Conservation (phyloP, 345 rosid species). For the Bruguiera gymnorhiza region DNA sequence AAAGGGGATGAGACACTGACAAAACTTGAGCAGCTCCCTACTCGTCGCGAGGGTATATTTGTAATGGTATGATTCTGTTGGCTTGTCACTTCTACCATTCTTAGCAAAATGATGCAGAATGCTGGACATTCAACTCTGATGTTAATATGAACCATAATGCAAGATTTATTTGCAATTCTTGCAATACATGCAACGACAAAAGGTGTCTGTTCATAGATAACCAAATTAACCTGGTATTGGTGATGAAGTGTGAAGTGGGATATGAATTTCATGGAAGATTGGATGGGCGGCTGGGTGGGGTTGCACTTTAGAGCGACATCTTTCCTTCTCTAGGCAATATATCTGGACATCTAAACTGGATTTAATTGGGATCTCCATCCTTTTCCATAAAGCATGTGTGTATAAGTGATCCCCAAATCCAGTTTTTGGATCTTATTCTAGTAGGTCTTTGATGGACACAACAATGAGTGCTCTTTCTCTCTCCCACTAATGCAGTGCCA, state of each 20-base stretch:
- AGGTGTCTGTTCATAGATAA: too few species aligned
- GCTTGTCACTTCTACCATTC: not conserved
- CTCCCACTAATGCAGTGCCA: not conserved
- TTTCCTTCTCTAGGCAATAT: too few species aligned
- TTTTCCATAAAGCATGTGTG: too few species aligned
- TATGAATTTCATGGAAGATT: too few species aligned
- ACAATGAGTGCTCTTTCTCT: too few species aligned
- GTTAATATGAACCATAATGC: not conserved
- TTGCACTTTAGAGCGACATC: too few species aligned
- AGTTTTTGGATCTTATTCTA: too few species aligned
- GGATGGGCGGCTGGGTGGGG: too few species aligned
- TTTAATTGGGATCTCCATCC: too few species aligned
- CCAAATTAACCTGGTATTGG: not conserved
- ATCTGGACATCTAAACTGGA: too few species aligned
- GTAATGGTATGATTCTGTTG: constrained; percentile 62
- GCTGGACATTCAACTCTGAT: not conserved
- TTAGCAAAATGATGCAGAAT: not conserved
- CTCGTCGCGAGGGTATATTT: constrained; percentile 85
- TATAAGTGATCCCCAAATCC: too few species aligned
- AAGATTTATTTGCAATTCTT: not conserved
- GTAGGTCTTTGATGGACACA: too few species aligned
- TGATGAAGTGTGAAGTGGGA: not conserved
- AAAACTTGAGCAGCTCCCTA: constrained; percentile 85
- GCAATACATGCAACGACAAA: not conserved
- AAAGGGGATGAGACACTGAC: constrained; percentile 87